Evolutionary conservation across 2,329 filamentous ascomycete species (phyloP), one percentile per base, ranked within the genome.

Genomic region (Fusarium oxysporum): DNA sequence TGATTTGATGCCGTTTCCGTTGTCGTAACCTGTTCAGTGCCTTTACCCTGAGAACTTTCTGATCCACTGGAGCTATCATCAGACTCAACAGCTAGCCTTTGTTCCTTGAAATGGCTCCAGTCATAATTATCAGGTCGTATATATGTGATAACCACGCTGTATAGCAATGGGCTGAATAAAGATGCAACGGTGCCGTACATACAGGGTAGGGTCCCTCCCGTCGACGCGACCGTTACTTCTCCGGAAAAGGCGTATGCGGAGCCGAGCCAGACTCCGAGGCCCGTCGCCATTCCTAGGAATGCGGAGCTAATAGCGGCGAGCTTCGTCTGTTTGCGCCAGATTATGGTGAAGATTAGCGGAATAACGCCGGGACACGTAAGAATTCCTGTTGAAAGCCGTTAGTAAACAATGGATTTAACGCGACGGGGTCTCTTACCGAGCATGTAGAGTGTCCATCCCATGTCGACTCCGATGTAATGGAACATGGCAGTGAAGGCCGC

Each of bases 11-110:
- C 11, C 5, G 10, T 48, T 12, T 57, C 55, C 0, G 41, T 14
- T 19, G 19, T 5, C 0, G 14, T 57, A 2, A 21, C 16, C 5
- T n/a, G 23, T 6, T 25, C 19, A 1, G 13, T 5, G 0, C 9
- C 19, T 25, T 57, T 48, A 13, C 14, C 6, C 0, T 19, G 41
- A 6, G 23, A 4, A 19, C 1, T 35, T 0, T 57, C 32, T 1
- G 10, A 5, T 8, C 6, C 30, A 35, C n/a, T 48, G 0, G 19
- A 17, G 10, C 3, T 19, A 0, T 30, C 41, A 10, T 48, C 41
- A 0, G 6, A 6, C 6, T 57, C 17, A 33, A 48, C 32, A 6
- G 41, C 32, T 1, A 57, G 4, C 4, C 11, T 14, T 0, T 57
- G 55, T 8, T 48, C 23, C 2, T 57, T 48, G 1, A 57, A 48